phyloP scores from a whole-genome alignment of 164 flowering plant genomes.

The Nymphaea colorata region DNA sequence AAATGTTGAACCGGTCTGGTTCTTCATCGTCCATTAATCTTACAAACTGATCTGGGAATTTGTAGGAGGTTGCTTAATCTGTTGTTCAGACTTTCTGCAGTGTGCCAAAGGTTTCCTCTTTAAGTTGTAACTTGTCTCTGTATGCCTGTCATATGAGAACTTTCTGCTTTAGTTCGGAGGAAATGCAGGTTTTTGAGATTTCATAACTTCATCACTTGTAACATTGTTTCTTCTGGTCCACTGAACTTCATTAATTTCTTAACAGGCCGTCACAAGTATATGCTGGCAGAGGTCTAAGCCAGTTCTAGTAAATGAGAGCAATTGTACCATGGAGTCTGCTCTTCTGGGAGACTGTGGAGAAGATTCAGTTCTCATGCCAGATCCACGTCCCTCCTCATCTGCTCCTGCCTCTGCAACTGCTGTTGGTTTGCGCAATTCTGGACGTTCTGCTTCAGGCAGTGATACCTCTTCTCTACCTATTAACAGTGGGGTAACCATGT shows the following conservation, averaged over 20 bases:
- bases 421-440: constrained; percentile 36
- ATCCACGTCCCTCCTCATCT: constrained; percentile 86
- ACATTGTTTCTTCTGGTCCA: no score
- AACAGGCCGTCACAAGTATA: constrained; percentile 85
- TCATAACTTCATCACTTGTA: no score
- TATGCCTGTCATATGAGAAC: no score
- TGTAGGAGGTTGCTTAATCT: no score
- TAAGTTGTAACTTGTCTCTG: no score
- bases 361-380: constrained; percentile 95
- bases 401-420: constrained; percentile 30
- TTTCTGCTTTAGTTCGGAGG: no score
- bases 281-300: constrained; percentile 99
- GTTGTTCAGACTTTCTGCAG: no score
- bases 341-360: constrained; percentile 83
- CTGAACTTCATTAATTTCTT: constrained; percentile 1
- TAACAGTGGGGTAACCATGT: constrained; percentile 28
- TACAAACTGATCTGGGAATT: no score
- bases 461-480: constrained; percentile 36
- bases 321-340: constrained; percentile 66
- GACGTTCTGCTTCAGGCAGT: constrained; percentile 25
- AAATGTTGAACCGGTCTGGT: no score
- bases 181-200: no score
- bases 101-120: no score
- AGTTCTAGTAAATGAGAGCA: constrained; percentile 55
- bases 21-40: no score